Percentiles rank a stretch among this genome's conserved stretches.
Conservation (phyloP, 352 stramenopile genomes). For the Phytophthora niederhauseri region DNA sequence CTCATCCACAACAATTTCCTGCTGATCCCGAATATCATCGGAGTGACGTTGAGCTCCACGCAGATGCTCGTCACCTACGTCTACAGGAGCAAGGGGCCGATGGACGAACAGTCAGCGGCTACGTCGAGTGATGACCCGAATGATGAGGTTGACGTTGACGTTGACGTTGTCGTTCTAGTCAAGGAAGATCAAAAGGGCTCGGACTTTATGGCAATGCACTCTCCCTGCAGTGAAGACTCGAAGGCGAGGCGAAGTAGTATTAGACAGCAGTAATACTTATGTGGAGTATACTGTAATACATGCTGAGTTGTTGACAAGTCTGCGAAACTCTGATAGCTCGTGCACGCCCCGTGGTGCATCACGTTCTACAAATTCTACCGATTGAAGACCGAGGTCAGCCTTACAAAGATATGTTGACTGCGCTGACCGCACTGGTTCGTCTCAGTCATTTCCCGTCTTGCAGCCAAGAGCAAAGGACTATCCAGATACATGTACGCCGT, state of each 20-base stretch:
- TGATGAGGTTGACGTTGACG: conserved; percentile 8
- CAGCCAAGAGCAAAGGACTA: background rate
- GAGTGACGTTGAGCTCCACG: conserved; percentile 32
- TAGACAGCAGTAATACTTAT: background rate
- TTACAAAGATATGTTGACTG: background rate
- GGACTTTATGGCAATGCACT: conserved; percentile 16
- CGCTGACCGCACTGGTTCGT: background rate
- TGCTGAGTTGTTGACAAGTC: background rate
- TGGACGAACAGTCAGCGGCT: conserved; percentile 16
- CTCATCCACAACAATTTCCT: conserved; percentile 38
- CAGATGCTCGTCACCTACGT: conserved; percentile 53
- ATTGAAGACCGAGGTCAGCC: background rate
- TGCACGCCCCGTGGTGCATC: background rate
- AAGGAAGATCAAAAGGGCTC: background rate
- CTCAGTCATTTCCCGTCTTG: background rate
- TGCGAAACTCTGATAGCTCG: background rate
- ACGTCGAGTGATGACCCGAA: conserved; percentile 10
- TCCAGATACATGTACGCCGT: conserved; percentile 20
- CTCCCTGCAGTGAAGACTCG: conserved; percentile 11
- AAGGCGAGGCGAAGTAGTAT: background rate
- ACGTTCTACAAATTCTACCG: background rate
- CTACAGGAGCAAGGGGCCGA: conserved; percentile 35
- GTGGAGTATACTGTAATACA: background rate
- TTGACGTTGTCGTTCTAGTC: background rate
- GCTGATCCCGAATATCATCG: conserved; percentile 41